These are phyloP conservation scores for Chalciporus piperatus DNA, from an alignment of 768 basidiomycete genomes.

Conservation along the genomic window DNA sequence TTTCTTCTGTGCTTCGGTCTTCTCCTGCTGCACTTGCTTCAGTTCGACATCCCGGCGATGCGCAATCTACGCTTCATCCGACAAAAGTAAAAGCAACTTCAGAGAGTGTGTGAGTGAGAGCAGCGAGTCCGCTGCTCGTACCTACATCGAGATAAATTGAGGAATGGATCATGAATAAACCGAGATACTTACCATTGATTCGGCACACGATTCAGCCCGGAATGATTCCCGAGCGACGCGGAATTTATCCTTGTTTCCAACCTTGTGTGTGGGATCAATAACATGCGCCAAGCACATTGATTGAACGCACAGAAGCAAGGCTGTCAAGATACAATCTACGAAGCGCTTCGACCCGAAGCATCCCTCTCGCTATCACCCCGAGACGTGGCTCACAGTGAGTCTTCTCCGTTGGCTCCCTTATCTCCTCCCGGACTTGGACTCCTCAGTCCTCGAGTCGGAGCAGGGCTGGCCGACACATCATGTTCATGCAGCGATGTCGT, in stretches of 20 bases:
- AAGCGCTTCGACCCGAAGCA: too few species aligned
- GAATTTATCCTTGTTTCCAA: constrained; percentile 87
- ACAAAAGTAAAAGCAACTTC: constrained; percentile 83
- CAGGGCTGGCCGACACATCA: too few species aligned
- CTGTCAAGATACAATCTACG: too few species aligned
- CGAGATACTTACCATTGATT: constrained; percentile 67
- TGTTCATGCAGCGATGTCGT: too few species aligned
- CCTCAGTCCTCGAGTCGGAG: too few species aligned
- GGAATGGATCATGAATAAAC: background rate
- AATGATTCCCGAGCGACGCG: constrained; percentile 83
- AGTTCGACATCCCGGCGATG: constrained; percentile 76
- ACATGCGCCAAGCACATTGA: background rate
- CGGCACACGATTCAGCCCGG: constrained; percentile 79
- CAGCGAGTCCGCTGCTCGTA: constrained; percentile 82
- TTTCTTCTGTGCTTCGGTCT: constrained; percentile 55
- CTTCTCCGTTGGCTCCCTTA: too few species aligned
- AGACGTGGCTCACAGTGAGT: too few species aligned
- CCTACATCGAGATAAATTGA: constrained; percentile 38
- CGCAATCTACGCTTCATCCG: constrained; percentile 86
- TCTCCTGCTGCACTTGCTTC: constrained; percentile 60
- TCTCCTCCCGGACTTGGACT: too few species aligned
- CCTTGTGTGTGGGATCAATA: constrained; percentile 42
- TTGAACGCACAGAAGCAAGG: constrained; percentile 67
- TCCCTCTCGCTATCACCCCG: too few species aligned
- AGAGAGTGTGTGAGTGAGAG: constrained; percentile 94